Percentiles rank a stretch among this genome's conserved stretches.
These are phyloP conservation scores for Daedaleopsis sinensis DNA, from an alignment of 768 basidiomycete species.

Conservation along the genomic window DNA sequence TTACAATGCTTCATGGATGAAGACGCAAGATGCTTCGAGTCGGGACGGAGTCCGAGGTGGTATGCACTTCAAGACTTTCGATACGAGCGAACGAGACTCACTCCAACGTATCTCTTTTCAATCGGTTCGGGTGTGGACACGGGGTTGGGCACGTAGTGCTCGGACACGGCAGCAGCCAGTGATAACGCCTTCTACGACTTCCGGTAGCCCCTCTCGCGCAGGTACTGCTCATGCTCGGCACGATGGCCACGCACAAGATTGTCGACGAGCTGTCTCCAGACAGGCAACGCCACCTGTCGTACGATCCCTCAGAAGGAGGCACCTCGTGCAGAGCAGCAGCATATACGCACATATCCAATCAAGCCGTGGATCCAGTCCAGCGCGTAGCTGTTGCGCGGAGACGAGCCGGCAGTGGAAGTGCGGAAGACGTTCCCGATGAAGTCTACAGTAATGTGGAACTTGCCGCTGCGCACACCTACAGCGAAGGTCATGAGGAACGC, in stretches of 20 bases:
- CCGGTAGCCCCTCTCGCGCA: constrained; percentile 20
- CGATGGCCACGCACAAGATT: constrained; percentile 35
- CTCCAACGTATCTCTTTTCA: no score
- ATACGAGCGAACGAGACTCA: no score
- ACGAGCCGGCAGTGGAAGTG: constrained; percentile 63
- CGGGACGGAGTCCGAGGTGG: no score
- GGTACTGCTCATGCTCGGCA: constrained; percentile 40
- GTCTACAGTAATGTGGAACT: constrained; percentile 78
- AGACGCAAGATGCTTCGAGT: no score
- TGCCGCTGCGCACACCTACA: constrained; percentile 72
- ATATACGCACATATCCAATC: constrained; percentile 35
- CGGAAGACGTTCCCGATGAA: constrained; percentile 69
- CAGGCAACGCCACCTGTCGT: constrained; percentile 39
- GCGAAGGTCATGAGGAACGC: not conserved
- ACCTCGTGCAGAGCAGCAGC: not conserved
- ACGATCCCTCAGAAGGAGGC: not conserved
- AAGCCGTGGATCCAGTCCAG: constrained; percentile 51
- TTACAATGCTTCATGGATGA: no score
- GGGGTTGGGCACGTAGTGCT: no score
- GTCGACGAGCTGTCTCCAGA: constrained; percentile 45
- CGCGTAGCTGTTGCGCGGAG: constrained; percentile 62
- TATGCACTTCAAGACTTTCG: no score
- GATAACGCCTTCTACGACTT: no score
- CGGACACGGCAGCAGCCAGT: no score
- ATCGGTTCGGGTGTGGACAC: no score